phyloP scores from a whole-genome alignment of 306 rosid genomes.

The Prunus armeniaca region DNA sequence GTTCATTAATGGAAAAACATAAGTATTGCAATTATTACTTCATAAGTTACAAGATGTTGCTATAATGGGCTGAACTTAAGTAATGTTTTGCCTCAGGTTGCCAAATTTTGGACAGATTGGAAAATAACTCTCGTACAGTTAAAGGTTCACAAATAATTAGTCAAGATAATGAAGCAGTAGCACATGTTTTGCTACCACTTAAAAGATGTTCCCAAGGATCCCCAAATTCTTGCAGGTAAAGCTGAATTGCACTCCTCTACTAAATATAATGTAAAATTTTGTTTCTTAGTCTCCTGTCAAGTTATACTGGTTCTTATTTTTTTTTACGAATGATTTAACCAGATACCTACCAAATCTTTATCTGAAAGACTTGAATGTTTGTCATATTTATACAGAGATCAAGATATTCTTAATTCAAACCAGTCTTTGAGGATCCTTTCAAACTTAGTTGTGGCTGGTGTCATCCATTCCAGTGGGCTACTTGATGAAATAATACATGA shows the following conservation, averaged over 20 bases:
- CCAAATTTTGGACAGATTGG: conserved; percentile 64
- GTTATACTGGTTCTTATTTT: background rate
- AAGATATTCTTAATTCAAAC: conserved; percentile 50
- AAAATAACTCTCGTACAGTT: conserved; percentile 76
- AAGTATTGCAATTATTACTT: conserved; percentile 1
- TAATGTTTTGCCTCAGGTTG: conserved; percentile 46
- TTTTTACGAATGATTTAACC: background rate
- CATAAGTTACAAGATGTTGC: background rate
- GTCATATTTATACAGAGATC: conserved; percentile 51
- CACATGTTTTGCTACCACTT: conserved; percentile 61
- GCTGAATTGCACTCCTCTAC: conserved; percentile 6
- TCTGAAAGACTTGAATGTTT: conserved; percentile 20
- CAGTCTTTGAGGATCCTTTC: conserved; percentile 80
- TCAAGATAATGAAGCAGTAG: conserved; percentile 75
- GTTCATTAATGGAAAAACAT: background rate
- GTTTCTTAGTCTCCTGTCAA: background rate
- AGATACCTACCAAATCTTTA: background rate
- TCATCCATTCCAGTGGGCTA: conserved; percentile 51
- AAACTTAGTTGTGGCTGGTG: conserved; percentile 77
- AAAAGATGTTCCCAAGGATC: conserved; percentile 71
- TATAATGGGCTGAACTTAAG: background rate
- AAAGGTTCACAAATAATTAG: conserved; percentile 77
- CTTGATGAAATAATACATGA: conserved; percentile 67
- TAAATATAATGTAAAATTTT: background rate
- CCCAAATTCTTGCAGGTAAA: conserved; percentile 54